Conservation (phyloP, 2,329 filamentous ascomycete species). For the Sporothrix globosa region DNA sequence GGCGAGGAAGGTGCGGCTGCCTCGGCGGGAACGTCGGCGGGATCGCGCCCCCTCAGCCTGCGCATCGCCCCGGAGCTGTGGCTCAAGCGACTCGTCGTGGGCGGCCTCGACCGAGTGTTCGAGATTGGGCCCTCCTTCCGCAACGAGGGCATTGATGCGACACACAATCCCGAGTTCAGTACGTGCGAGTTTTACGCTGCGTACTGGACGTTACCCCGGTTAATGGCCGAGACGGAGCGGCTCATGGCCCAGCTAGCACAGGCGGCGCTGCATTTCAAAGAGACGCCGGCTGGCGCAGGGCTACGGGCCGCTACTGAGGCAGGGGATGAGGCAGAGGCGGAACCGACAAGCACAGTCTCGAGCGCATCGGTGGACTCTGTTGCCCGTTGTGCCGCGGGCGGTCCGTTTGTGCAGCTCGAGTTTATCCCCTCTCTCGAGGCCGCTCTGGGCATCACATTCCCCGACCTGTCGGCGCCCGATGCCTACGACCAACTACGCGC, state of each 20-base stretch:
- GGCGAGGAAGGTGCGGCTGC: slow-evolving; percentile 38
- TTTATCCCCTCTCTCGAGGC: slow-evolving; percentile 81
- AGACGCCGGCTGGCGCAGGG: slow-evolving; percentile 37
- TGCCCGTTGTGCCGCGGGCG: slow-evolving; percentile 26
- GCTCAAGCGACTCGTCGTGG: slow-evolving; percentile 88
- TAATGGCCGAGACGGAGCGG: slow-evolving; percentile 76
- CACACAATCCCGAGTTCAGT: slow-evolving; percentile 96
- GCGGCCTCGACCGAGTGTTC: slow-evolving; percentile 85
- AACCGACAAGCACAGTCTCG: neutral
- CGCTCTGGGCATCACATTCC: slow-evolving; percentile 66
- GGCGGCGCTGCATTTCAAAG: slow-evolving; percentile 46
- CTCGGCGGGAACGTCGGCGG: slow-evolving; percentile 6
- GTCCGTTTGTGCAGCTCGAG: slow-evolving; percentile 68
- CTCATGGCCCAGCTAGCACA: slow-evolving; percentile 60
- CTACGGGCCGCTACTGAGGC: neutral
- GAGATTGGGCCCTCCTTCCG: slow-evolving; percentile 92
- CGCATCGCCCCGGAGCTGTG: slow-evolving; percentile 93
- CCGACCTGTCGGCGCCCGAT: slow-evolving; percentile 59
- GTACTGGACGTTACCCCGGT: slow-evolving; percentile 73
- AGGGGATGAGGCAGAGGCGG: neutral
- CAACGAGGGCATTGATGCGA: slow-evolving; percentile 88
- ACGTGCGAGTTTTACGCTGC: slow-evolving; percentile 97
- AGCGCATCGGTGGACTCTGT: neutral
- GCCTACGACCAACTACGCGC: slow-evolving; percentile 63
- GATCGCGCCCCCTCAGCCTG: slow-evolving; percentile 59